Percentiles rank a stretch among this genome's conserved stretches.
Conservation (phyloP, 139 green algal genomes). For the Parachlorella kessleri region DNA sequence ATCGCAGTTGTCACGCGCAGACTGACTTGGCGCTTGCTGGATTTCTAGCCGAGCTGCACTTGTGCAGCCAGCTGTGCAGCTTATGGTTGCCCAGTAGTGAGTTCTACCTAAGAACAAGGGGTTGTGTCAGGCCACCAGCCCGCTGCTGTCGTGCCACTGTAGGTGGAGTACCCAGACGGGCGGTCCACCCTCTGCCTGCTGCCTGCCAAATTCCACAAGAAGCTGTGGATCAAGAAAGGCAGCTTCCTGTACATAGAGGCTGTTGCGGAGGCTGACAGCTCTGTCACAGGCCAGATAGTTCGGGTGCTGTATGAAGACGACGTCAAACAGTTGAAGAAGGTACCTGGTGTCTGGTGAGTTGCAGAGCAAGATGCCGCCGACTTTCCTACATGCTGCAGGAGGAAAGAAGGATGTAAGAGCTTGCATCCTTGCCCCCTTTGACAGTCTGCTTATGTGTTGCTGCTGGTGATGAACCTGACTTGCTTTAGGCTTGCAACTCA, state of each 20-base stretch:
- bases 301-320: constrained; percentile 69
- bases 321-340: constrained; percentile 59
- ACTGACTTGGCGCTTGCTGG: no score
- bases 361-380: no score
- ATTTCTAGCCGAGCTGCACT: no score
- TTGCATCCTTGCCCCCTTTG: no score
- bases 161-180: constrained; percentile 73
- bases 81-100: no score
- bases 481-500: not conserved
- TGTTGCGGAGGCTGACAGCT: constrained; percentile 8
- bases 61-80: no score
- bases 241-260: constrained; percentile 65
- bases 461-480: not conserved
- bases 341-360: constrained; percentile 58
- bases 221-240: constrained; percentile 76
- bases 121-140: not conserved
- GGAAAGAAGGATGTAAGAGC: no score
- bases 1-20: no score
- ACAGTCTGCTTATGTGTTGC: no score
- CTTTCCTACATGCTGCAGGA: no score
- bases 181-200: constrained; percentile 61
- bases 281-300: constrained; percentile 63
- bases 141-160: not conserved
- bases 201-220: constrained; percentile 79
- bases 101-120: no score